Percentiles rank a stretch among this genome's conserved stretches.
These are phyloP conservation scores for Tranzscheliella williamsii DNA, from an alignment of 1,284 basidiomycete species.

Conservation along the genomic window DNA sequence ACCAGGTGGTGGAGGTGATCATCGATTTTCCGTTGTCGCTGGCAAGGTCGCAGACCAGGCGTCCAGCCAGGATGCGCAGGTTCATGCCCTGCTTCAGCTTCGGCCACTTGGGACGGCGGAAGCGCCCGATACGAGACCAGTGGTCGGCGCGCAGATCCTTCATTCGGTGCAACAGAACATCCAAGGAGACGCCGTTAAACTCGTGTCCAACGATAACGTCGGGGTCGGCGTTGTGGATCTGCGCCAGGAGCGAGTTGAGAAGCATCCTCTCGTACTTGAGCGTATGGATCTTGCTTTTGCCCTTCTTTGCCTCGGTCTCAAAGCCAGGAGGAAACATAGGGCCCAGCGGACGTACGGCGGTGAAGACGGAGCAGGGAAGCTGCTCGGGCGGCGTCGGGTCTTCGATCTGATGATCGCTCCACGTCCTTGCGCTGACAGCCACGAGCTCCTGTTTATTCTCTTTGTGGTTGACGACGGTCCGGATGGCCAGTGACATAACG, in stretches of 20 bases:
- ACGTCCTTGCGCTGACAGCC: constrained; percentile 79
- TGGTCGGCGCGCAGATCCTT: constrained; percentile 73
- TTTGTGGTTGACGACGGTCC: constrained; percentile 92
- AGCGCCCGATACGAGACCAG: constrained; percentile 92
- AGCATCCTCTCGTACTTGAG: constrained; percentile 77
- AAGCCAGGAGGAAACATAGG: constrained; percentile 85
- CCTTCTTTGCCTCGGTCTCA: constrained; percentile 65
- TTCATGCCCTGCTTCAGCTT: constrained; percentile 76
- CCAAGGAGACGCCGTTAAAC: constrained; percentile 86
- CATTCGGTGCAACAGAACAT: constrained; percentile 89
- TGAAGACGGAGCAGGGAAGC: constrained; percentile 79
- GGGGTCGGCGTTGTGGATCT: constrained; percentile 84
- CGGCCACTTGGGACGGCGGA: constrained; percentile 81
- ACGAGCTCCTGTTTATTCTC: constrained; percentile 93
- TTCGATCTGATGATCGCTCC: constrained; percentile 68
- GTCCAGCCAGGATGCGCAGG: constrained; percentile 78
- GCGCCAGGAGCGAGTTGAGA: constrained; percentile 79
- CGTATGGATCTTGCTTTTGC: constrained; percentile 72
- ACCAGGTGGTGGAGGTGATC: constrained; percentile 85
- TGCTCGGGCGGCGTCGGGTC: constrained; percentile 62
- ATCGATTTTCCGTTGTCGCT: constrained; percentile 86
- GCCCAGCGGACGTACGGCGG: constrained; percentile 85
- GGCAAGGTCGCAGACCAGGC: constrained; percentile 87
- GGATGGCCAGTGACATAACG: constrained; percentile 81
- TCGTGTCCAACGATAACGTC: constrained; percentile 95